phyloP scores from a whole-genome alignment of 202 grass and related monocot genomes.

The Eragrostis tef region DNA sequence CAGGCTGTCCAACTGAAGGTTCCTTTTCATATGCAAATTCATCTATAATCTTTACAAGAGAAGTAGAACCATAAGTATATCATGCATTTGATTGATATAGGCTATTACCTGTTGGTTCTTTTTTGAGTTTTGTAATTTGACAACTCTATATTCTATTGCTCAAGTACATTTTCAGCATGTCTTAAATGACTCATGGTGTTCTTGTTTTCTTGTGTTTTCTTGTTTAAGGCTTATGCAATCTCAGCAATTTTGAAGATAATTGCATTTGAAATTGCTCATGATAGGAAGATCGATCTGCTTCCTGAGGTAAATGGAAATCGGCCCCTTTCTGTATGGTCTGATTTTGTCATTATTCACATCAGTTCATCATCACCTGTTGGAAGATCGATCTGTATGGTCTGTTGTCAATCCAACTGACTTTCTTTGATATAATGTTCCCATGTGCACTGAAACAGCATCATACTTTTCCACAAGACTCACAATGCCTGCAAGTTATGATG shows the following conservation, averaged over 20 bases:
- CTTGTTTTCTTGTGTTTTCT: conserved; percentile 24
- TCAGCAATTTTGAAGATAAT: conserved; percentile 96
- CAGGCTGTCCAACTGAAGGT: conserved; percentile 6
- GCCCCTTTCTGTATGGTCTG: not conserved
- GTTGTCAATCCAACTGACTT: conserved; percentile 27
- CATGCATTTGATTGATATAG: conserved; percentile 9
- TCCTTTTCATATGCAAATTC: conserved; percentile 20
- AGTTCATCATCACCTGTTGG: not conserved
- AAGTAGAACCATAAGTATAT: not conserved
- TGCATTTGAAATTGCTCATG: conserved; percentile 85
- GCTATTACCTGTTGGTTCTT: conserved; percentile 7
- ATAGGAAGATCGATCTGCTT: conserved; percentile 82
- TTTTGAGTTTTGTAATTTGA: conserved; percentile 18
- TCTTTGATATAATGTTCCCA: conserved; percentile 12
- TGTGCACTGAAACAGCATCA: conserved; percentile 19
- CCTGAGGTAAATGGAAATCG: conserved; percentile 72
- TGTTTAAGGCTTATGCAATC: conserved; percentile 84
- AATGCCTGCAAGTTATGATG: not conserved
- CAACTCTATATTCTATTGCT: conserved; percentile 28
- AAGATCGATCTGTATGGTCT: too few relatives aligned
- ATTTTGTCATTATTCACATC: conserved; percentile 5
- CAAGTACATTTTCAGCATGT: conserved; percentile 33
- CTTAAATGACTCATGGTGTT: conserved; percentile 18
- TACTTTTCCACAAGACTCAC: conserved; percentile 25
- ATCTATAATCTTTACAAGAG: not conserved